Conservation (phyloP, 75 land plant species). For the Azolla pinnata region DNA sequence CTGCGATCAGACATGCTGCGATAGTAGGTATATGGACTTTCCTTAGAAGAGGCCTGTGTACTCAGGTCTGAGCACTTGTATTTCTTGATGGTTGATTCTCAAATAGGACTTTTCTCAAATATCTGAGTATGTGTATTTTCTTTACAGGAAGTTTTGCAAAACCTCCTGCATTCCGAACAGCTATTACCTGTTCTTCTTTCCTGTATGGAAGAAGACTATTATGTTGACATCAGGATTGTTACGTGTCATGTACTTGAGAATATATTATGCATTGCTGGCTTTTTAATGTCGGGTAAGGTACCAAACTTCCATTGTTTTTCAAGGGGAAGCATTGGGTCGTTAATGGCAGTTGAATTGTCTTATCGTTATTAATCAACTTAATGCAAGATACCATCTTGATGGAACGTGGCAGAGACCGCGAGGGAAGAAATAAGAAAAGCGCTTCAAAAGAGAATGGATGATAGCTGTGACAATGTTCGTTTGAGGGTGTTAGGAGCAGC, state of each 20-base stretch:
- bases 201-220: slow-evolving; percentile 34
- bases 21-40: slow-evolving; percentile 37
- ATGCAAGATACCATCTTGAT: too few relatives aligned
- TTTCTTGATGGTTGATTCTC: background rate
- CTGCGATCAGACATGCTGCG: slow-evolving; percentile 33
- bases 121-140: background rate
- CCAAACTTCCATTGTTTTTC: too few relatives aligned
- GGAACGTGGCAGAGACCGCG: slow-evolving; percentile 18
- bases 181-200: slow-evolving; percentile 23
- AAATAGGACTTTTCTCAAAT: background rate
- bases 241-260: slow-evolving; percentile 30
- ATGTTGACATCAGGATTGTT: slow-evolving; percentile 23
- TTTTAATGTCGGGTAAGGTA: slow-evolving; percentile 13
- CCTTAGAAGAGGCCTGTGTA: slow-evolving; percentile 28
- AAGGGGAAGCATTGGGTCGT: too few relatives aligned
- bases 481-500: slow-evolving; percentile 18
- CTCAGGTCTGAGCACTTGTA: slow-evolving; percentile 17
- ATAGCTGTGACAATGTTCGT: slow-evolving; percentile 30
- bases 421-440: slow-evolving; percentile 9
- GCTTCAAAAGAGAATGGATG: slow-evolving; percentile 29
- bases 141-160: slow-evolving; percentile 16
- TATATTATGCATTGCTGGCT: slow-evolving; percentile 19
- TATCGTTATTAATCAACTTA: too few relatives aligned
- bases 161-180: slow-evolving; percentile 8
- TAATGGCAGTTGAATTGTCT: too few relatives aligned